A percentile compares a stretch with the other conserved stretches of the same genome.
These are phyloP conservation scores for Skeletonema menzelii DNA, from an alignment of 108 stramenopile species.

Conservation along the genomic window DNA sequence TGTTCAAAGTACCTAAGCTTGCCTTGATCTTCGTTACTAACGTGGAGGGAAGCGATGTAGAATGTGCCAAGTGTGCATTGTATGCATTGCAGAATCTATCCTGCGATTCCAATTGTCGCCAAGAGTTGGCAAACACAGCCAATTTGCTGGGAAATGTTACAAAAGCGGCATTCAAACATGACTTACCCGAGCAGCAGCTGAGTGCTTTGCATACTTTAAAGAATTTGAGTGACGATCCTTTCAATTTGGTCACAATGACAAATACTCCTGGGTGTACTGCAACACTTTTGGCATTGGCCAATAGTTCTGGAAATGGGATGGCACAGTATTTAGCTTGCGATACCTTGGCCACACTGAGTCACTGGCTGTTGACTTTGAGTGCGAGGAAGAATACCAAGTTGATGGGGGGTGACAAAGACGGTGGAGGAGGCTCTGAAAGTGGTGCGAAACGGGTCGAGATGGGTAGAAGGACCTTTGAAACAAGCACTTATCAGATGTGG, in stretches of 20 bases:
- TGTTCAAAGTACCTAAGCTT: conserved; percentile 24
- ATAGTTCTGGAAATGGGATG: conserved; percentile 31
- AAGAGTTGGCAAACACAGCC: conserved; percentile 37
- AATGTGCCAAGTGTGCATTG: conserved; percentile 43
- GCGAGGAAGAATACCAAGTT: conserved; percentile 25
- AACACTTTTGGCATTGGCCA: conserved; percentile 37
- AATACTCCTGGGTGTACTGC: conserved; percentile 48
- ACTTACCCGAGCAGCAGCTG: conserved; percentile 30
- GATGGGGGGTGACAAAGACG: conserved; percentile 4
- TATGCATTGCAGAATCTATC: conserved; percentile 47
- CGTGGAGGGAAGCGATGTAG: conserved; percentile 9
- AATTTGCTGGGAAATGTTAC: conserved; percentile 24
- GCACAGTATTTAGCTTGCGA: conserved; percentile 49
- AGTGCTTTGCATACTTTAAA: conserved; percentile 44
- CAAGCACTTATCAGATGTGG: conserved; percentile 20
- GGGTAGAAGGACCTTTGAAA: conserved; percentile 25
- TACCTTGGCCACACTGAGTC: conserved; percentile 49
- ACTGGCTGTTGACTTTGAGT: conserved; percentile 43
- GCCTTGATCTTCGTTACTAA: conserved; percentile 12
- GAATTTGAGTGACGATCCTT: conserved; percentile 47
- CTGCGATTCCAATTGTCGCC: conserved; percentile 36
- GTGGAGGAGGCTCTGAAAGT: neutral
- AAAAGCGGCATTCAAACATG: conserved; percentile 31
- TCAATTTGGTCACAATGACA: conserved; percentile 43
- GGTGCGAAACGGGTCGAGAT: conserved; percentile 5